Evolutionary conservation across 1,284 basidiomycete genomes (phyloP), one percentile per base, ranked within the genome.

Genomic region (Grifola frondosa): DNA sequence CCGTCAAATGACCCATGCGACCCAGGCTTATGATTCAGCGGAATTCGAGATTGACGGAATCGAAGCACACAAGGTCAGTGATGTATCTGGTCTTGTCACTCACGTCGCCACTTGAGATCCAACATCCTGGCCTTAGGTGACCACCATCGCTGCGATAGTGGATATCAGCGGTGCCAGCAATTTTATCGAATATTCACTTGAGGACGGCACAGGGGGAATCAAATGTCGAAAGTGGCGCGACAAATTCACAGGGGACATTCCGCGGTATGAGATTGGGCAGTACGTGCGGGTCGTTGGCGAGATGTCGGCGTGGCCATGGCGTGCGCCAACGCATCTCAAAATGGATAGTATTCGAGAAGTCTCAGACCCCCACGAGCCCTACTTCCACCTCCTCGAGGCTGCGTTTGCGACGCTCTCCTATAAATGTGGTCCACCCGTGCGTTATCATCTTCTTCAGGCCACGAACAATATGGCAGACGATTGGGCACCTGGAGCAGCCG

Each of bases 1-100:
- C 47, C 73, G 75, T 38, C 82, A 85, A 62, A 62, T 85, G 30
- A 44, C 71, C 26, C 63, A 68, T 17, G 80, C 81, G 5, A 54
- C 62, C 32, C 75, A 77, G 50, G 62, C 69, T 3, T 74, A 79
- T 46, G 62, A 70, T 0, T 74, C 77, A 37, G 70, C 76, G 1
- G 73, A 77, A 19, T 81, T 80, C 57, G 64, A 58, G n/a, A 74
- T 84, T 37, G 79, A 84, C 53, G 74, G 70, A 6, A 62, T 67
- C 13, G 75, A 79, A 38, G 61, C 80, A 16, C 30, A 53, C 13
- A 42, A 37, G 20, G 62, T 63, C 20, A 32, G 48, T 46, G 20
- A n/a, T 10, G 19, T 30, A n/a, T 12, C 12, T 29, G 15, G 16
- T 42, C 25, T 29, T 9, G 15, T 32, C 21, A 41, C 13, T 24